A percentile compares a stretch with the other conserved stretches of the same genome.
These are phyloP conservation scores for Larix kaempferi DNA, from an alignment of 75 land plant species.

Conservation along the genomic window DNA sequence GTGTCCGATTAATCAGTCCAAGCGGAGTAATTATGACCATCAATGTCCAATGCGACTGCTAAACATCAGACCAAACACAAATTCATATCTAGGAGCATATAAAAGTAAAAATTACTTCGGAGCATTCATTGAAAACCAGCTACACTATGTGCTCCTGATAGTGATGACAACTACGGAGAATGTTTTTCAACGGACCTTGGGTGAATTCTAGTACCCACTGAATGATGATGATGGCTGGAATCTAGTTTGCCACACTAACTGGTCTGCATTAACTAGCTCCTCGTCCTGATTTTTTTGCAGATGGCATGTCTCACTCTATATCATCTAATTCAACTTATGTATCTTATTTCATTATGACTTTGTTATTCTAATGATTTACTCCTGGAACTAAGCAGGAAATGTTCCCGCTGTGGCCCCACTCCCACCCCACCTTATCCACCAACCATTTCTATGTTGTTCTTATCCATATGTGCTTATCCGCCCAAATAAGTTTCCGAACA, in stretches of 20 bases:
- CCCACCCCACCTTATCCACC: neutral
- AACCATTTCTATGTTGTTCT: neutral
- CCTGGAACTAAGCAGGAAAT: neutral
- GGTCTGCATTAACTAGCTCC: neutral
- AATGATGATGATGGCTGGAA: neutral
- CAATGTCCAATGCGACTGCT: neutral
- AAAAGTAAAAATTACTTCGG: neutral
- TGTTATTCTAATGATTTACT: too few species aligned
- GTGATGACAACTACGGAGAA: neutral
- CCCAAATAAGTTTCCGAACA: neutral
- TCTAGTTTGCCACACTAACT: neutral
- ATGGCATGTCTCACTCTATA: neutral
- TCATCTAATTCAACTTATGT: too few species aligned
- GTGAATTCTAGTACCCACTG: neutral
- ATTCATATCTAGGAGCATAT: neutral
- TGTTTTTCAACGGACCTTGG: neutral
- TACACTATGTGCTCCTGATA: neutral
- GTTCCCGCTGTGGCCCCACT: neutral
- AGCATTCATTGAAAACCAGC: neutral
- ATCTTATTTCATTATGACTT: too few species aligned
- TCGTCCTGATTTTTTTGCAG: neutral
- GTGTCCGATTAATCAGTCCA: neutral
- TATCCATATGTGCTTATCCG: neutral
- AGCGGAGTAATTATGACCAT: neutral
- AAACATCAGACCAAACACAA: neutral